Conservation (phyloP, 108 stramenopile species). For the Aurantiochytrium sp. region DNA sequence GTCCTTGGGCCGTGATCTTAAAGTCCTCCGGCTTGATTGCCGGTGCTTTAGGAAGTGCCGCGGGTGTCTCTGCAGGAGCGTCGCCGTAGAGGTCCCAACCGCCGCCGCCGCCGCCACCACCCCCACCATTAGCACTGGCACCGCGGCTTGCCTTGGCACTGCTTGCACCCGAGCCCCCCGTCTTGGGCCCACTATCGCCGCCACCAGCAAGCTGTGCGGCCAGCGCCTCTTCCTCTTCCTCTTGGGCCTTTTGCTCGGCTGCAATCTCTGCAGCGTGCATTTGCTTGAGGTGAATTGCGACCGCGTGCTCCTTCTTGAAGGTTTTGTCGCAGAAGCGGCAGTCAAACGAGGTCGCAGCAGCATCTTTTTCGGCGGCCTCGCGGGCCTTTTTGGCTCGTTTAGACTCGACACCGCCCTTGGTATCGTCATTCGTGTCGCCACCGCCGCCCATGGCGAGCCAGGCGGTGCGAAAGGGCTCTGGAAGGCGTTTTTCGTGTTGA, state of each 20-base stretch:
- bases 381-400: background rate
- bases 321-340: background rate
- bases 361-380: background rate
- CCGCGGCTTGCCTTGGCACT: background rate
- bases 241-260: background rate
- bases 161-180: too few species aligned
- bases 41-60: background rate
- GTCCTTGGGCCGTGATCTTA: background rate
- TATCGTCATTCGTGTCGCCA: background rate
- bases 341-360: background rate
- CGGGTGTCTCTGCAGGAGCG: background rate
- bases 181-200: background rate
- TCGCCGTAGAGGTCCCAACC: background rate
- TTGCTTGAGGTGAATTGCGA: background rate
- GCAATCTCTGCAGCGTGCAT: background rate
- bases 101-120: background rate
- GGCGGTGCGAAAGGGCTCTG: constrained; percentile 78
- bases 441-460: constrained; percentile 48
- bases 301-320: background rate
- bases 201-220: background rate
- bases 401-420: background rate
- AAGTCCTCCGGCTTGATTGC: background rate
- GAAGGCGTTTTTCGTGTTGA: constrained; percentile 78
- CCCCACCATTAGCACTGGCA: background rate
- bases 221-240: background rate